Evolutionary conservation across 129 eudicot genomes (phyloP).

Genomic region (Artemisia annua): DNA sequence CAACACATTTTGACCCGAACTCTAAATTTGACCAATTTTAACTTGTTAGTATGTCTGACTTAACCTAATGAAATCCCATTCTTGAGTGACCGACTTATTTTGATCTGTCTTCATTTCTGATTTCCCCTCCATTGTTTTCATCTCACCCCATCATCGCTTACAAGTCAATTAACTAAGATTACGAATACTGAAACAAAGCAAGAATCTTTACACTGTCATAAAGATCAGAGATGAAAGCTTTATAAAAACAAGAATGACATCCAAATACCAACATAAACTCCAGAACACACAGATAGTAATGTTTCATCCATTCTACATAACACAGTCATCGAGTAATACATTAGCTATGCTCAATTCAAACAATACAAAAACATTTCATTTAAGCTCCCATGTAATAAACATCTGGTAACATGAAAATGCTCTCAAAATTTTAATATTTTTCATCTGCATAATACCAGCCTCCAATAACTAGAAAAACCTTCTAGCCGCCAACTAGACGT

Average conservation of each 20-base stretch:
- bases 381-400: slow-evolving; percentile 10
- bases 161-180: too few species aligned
- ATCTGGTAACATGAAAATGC: slow-evolving; percentile 54
- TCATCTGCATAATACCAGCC: slow-evolving; percentile 1
- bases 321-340: background rate
- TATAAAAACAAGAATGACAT: slow-evolving; percentile 1
- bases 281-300: background rate
- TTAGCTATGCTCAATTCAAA: slow-evolving; percentile 12
- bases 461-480: slow-evolving; percentile 1
- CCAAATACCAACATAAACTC: slow-evolving; percentile 14
- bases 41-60: too few species aligned
- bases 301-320: slow-evolving; percentile 17
- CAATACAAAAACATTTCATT: background rate
- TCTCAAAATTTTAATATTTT: slow-evolving; percentile 26
- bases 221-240: background rate
- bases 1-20: too few species aligned
- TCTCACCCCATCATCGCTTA: too few species aligned
- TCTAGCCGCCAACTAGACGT: background rate
- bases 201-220: background rate
- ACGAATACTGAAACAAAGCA: too few species aligned
- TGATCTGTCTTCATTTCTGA: too few species aligned
- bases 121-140: too few species aligned
- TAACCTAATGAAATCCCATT: too few species aligned
- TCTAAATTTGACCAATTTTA: too few species aligned
- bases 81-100: too few species aligned